Conservation (phyloP, 495 filamentous ascomycete species). For the Extremus antarcticus region DNA sequence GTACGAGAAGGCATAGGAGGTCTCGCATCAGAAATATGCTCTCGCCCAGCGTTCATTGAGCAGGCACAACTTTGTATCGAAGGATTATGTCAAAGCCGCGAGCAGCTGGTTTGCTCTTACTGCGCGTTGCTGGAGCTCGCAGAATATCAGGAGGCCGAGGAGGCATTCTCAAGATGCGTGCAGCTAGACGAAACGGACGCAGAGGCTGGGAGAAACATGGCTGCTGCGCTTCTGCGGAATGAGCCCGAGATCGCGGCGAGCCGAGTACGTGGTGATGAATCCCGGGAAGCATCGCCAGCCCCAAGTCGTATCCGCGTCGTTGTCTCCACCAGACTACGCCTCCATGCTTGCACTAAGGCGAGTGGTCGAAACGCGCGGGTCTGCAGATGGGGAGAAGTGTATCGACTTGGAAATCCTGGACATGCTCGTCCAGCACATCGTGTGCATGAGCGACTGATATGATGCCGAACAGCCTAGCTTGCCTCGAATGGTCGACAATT, state of each 20-base stretch:
- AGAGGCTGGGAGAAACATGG: slow-evolving; percentile 89
- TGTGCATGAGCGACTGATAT: slow-evolving; percentile 28
- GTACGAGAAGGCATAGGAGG: slow-evolving; percentile 82
- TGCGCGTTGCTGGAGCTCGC: slow-evolving; percentile 72
- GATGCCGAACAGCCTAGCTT: slow-evolving; percentile 27
- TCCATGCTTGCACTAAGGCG: slow-evolving; percentile 66
- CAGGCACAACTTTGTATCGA: slow-evolving; percentile 55
- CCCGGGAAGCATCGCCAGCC: too few species aligned
- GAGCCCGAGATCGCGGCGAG: slow-evolving; percentile 21
- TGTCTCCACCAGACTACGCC: slow-evolving; percentile 59
- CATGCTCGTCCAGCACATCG: slow-evolving; percentile 58
- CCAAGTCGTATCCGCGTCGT: slow-evolving; percentile 67
- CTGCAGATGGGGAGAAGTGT: slow-evolving; percentile 58
- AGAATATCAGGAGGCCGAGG: slow-evolving; percentile 62
- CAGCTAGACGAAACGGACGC: slow-evolving; percentile 78
- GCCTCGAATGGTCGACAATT: slow-evolving; percentile 48
- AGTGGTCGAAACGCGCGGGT: slow-evolving; percentile 60
- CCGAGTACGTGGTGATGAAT: too few species aligned
- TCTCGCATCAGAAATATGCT: slow-evolving; percentile 69
- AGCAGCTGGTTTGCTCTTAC: slow-evolving; percentile 76
- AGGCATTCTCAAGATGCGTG: slow-evolving; percentile 72
- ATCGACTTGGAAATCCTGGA: slow-evolving; percentile 65
- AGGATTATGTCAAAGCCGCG: slow-evolving; percentile 55
- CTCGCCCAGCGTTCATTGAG: slow-evolving; percentile 81
- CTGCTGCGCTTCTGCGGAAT: slow-evolving; percentile 55